Evolutionary conservation across 2,329 filamentous ascomycete genomes (phyloP).

Genomic region (Mollisiaceae sp.): DNA sequence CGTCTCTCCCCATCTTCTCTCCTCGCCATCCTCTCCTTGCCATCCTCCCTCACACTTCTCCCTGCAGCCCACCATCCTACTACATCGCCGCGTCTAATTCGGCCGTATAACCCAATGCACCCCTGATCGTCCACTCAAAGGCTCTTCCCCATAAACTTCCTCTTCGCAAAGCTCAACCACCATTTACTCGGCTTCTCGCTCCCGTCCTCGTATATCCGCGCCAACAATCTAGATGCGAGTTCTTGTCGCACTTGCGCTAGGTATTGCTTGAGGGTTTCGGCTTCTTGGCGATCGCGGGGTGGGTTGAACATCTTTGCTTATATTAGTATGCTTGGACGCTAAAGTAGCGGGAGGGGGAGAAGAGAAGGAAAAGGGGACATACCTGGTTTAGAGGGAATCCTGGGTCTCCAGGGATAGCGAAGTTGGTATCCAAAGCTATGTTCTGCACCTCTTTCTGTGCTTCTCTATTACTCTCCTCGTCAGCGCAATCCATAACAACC

Average conservation of each 20-base stretch:
- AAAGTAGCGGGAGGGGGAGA: neutral
- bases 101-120: too few species aligned
- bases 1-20: too few species aligned
- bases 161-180: conserved; percentile 99
- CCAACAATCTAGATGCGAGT: conserved; percentile 80
- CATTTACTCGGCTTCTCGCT: conserved; percentile 78
- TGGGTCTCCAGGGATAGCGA: conserved; percentile 92
- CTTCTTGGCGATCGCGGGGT: conserved; percentile 84
- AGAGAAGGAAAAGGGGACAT: conserved; percentile 32
- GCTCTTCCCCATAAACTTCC: conserved; percentile 99
- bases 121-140: conserved; percentile 51
- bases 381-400: conserved; percentile 92
- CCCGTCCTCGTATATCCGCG: conserved; percentile 85
- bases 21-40: too few species aligned
- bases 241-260: conserved; percentile 93
- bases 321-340: neutral
- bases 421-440: conserved; percentile 88
- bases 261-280: conserved; percentile 87
- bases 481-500: neutral
- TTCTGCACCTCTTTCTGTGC: conserved; percentile 82
- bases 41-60: too few species aligned
- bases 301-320: conserved; percentile 81
- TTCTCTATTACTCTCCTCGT: conserved; percentile 44
- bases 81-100: neutral
- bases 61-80: neutral